phyloP scores from a whole-genome alignment of 495 filamentous ascomycete genomes.

The Sordaria brevicollis region DNA sequence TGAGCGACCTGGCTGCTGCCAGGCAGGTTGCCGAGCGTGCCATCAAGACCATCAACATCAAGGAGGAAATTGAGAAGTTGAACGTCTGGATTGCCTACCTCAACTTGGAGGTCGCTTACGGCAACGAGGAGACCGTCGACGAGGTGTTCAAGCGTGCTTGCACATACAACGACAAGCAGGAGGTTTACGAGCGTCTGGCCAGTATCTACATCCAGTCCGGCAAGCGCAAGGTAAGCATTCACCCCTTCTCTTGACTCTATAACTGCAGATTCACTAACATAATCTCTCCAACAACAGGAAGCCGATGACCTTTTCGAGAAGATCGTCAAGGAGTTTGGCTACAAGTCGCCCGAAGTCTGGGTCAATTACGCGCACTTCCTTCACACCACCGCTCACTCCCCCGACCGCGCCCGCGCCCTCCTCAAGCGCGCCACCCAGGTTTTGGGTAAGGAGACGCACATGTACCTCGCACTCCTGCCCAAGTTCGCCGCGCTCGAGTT shows the following conservation, averaged over 20 bases:
- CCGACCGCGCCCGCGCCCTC: conserved; percentile 65
- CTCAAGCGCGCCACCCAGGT: conserved; percentile 82
- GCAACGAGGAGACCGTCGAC: conserved; percentile 73
- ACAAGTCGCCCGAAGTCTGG: conserved; percentile 66
- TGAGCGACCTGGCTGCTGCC: conserved; percentile 76
- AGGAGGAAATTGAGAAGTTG: conserved; percentile 78
- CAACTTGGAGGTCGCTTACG: conserved; percentile 88
- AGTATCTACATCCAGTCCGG: conserved; percentile 91
- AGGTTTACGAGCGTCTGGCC: conserved; percentile 79
- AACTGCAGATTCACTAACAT: conserved; percentile 9
- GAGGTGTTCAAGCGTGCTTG: conserved; percentile 87
- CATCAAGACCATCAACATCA: conserved; percentile 75
- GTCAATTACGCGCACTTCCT: conserved; percentile 93
- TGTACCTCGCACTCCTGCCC: conserved; percentile 66
- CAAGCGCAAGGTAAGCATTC: conserved; percentile 53
- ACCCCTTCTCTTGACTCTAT: not conserved
- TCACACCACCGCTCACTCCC: conserved; percentile 54
- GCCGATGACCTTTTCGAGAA: conserved; percentile 80
- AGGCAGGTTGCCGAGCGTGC: conserved; percentile 83
- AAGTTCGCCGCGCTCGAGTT: conserved; percentile 91
- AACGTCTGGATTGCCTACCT: conserved; percentile 92
- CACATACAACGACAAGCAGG: conserved; percentile 83
- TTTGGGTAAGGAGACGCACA: conserved; percentile 46
- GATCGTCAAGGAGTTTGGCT: conserved; percentile 80
- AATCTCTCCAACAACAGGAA: conserved; percentile 49